Evolutionary conservation across 345 rosid species (phyloP).

Genomic region (Atalantia buxifolia): DNA sequence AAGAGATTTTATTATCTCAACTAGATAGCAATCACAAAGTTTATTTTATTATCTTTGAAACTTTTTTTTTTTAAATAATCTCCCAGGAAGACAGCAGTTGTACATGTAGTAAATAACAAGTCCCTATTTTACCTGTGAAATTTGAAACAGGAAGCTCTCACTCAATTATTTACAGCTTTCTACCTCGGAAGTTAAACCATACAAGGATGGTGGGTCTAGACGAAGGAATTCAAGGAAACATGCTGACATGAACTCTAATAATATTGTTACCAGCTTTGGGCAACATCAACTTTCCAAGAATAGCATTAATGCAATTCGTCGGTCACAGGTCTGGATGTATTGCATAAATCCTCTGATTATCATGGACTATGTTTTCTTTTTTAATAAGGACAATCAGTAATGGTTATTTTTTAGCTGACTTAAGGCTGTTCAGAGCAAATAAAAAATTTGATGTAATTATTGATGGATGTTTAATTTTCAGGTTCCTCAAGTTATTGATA

Average conservation of each 20-base stretch:
- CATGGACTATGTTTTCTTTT: background rate
- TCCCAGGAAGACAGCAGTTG: background rate
- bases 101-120: slow-evolving; percentile 9
- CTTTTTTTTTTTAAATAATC: background rate
- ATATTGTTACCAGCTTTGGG: slow-evolving; percentile 33
- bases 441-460: slow-evolving; percentile 6
- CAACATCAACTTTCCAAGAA: slow-evolving; percentile 70
- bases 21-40: too few species aligned
- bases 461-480: slow-evolving; percentile 29
- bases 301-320: slow-evolving; percentile 72
- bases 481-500: slow-evolving; percentile 88
- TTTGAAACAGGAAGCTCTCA: slow-evolving; percentile 75
- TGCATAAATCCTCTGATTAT: slow-evolving; percentile 10
- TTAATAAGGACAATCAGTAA: background rate
- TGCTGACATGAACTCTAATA: slow-evolving; percentile 33
- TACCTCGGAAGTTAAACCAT: slow-evolving; percentile 49
- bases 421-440: background rate
- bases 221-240: slow-evolving; percentile 64
- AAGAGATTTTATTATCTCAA: too few species aligned
- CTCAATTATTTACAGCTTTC: slow-evolving; percentile 70
- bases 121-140: slow-evolving; percentile 10
- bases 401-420: background rate
- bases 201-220: slow-evolving; percentile 54
- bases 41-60: background rate
- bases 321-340: slow-evolving; percentile 55